Evolutionary conservation across 2,329 filamentous ascomycete genomes (phyloP).

Genomic region (Phoma sp.): DNA sequence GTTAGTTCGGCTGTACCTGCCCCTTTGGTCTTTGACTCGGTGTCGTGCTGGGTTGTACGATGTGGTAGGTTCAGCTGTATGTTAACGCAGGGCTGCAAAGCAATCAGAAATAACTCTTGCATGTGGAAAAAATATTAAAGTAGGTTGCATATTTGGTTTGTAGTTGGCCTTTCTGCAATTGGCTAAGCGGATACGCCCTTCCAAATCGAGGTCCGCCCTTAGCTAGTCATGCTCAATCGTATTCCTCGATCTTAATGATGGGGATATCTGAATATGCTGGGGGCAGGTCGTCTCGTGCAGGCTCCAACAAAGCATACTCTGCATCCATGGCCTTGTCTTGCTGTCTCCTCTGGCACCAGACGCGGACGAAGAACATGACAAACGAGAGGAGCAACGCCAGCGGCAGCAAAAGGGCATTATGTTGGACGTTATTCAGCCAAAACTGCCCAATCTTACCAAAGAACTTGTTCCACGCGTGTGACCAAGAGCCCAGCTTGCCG

Average conservation of each 20-base stretch:
- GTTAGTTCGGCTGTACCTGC: slow-evolving; percentile 13
- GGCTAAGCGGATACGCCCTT: too few species aligned
- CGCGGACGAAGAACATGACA: slow-evolving; percentile 22
- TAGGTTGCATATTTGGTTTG: too few species aligned
- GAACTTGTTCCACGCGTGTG: slow-evolving; percentile 24
- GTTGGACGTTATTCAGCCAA: slow-evolving; percentile 19
- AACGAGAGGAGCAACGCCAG: slow-evolving; percentile 22
- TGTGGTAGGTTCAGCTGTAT: background rate
- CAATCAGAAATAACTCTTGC: background rate
- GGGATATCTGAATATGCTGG: slow-evolving; percentile 31
- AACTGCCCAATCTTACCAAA: slow-evolving; percentile 16
- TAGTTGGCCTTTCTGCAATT: too few species aligned
- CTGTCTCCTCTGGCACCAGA: slow-evolving; percentile 17
- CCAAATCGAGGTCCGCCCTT: slow-evolving; percentile 2
- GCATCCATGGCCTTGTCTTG: slow-evolving; percentile 23
- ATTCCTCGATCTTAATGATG: slow-evolving; percentile 30
- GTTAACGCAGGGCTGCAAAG: too few species aligned
- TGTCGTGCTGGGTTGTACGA: background rate
- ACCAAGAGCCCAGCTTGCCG: slow-evolving; percentile 36
- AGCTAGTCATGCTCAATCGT: slow-evolving; percentile 17
- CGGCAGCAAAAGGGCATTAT: slow-evolving; percentile 24
- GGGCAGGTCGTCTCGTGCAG: slow-evolving; percentile 21
- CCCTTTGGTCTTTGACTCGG: slow-evolving; percentile 3
- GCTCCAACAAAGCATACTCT: slow-evolving; percentile 26
- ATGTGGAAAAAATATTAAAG: background rate